These are phyloP conservation scores for Paraphoma sp. DNA, from an alignment of 2,329 filamentous ascomycete species.

Conservation along the genomic window DNA sequence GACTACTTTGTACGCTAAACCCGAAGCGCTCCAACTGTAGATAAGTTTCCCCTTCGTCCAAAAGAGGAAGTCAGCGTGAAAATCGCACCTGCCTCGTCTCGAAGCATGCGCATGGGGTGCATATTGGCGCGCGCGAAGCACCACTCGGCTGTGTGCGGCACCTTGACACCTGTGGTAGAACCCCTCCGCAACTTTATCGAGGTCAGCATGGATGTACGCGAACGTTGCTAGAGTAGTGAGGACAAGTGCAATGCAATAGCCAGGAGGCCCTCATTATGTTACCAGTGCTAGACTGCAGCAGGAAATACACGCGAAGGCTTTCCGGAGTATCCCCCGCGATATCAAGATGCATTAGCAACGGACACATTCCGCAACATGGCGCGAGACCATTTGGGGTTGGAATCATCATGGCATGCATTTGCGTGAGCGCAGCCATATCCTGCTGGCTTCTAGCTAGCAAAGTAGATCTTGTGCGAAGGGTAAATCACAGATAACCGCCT, in stretches of 20 bases:
- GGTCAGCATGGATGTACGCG: too few relatives aligned
- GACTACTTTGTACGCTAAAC: neutral
- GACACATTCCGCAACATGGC: too few relatives aligned
- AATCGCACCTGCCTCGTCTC: neutral
- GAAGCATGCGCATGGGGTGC: neutral
- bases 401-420: neutral
- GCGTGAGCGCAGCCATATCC: conserved; percentile 1
- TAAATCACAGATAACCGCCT: neutral
- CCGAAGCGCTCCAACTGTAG: neutral
- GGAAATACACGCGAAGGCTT: too few relatives aligned
- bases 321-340: too few relatives aligned
- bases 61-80: neutral
- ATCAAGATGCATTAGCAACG: too few relatives aligned
- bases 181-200: too few relatives aligned
- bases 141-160: neutral
- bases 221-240: too few relatives aligned
- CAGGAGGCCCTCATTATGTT: too few relatives aligned
- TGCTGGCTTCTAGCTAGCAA: conserved; percentile 3
- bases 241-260: too few relatives aligned
- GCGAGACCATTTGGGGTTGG: too few relatives aligned
- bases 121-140: conserved; percentile 2
- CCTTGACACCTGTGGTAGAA: too few relatives aligned
- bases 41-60: neutral
- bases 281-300: too few relatives aligned
- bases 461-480: neutral